Conservation (phyloP, 495 filamentous ascomycete genomes). For the Penicillium atrosanguineum region DNA sequence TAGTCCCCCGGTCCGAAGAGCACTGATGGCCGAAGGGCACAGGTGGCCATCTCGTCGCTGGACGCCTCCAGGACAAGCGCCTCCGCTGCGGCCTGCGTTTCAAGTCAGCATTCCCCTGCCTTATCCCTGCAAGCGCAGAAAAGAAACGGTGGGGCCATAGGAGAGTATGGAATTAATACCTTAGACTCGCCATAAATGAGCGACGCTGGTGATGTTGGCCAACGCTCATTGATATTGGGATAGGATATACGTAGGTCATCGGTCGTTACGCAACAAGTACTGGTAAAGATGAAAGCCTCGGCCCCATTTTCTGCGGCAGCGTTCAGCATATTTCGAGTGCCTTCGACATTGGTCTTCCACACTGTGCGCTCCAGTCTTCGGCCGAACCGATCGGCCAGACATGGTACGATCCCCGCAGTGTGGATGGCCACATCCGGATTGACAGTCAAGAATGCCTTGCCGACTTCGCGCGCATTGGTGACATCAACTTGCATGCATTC, state of each 20-base stretch:
- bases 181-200: constrained; percentile 61
- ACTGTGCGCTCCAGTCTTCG: constrained; percentile 35
- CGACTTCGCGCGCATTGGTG: constrained; percentile 28
- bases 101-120: not conserved
- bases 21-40: constrained; percentile 55
- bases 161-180: constrained; percentile 26
- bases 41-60: constrained; percentile 44
- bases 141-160: not conserved
- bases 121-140: not conserved
- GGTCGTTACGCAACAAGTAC: constrained; percentile 52
- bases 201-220: constrained; percentile 46
- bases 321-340: constrained; percentile 55
- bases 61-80: constrained; percentile 52
- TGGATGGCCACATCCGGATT: constrained; percentile 46
- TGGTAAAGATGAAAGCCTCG: constrained; percentile 57
- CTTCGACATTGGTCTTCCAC: constrained; percentile 55
- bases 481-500: constrained; percentile 40
- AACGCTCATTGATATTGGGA: constrained; percentile 52
- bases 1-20: constrained; percentile 58
- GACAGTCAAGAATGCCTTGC: constrained; percentile 25
- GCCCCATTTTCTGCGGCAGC: constrained; percentile 48
- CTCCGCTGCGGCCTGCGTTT: constrained; percentile 50
- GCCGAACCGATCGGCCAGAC: constrained; percentile 38
- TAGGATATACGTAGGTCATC: constrained; percentile 54
- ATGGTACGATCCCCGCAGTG: constrained; percentile 45